phyloP scores from a whole-genome alignment of 805 yeast species.

The Wickerhamomyces ciferrii region DNA sequence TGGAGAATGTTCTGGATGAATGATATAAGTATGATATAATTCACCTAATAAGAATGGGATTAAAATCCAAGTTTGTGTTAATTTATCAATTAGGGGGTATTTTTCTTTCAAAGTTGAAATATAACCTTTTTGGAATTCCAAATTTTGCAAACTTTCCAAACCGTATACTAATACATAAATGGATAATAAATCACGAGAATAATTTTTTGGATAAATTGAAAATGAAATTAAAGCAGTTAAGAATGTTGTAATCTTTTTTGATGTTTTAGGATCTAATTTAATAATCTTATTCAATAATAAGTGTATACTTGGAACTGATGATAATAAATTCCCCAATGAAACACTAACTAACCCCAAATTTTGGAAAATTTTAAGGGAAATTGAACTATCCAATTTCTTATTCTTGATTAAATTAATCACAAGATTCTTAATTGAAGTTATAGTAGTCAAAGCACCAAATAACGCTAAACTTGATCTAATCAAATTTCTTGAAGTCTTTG shows the following conservation, averaged over 20 bases:
- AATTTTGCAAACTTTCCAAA: not conserved
- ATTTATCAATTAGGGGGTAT: not conserved
- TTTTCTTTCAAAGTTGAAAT: not conserved
- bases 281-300: not conserved
- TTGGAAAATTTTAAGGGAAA: not conserved
- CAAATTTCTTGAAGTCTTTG: not conserved
- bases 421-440: not conserved
- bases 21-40: conserved; percentile 7
- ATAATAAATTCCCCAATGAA: not conserved
- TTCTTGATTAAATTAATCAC: not conserved
- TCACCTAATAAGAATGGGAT: conserved; percentile 13
- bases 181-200: not conserved
- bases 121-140: conserved; percentile 8
- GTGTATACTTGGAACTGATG: not conserved
- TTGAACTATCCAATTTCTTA: not conserved
- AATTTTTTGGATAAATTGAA: not conserved
- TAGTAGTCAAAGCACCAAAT: not conserved
- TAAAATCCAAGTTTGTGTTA: conserved; percentile 8
- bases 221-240: not conserved
- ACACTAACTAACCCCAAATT: not conserved
- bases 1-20: conserved; percentile 14
- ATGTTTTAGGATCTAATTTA: not conserved
- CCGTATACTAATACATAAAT: not conserved
- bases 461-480: not conserved
- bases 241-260: not conserved